Base-by-base conservation (phyloP, 2,329 filamentous ascomycete genomes). In the Ophiosphaerella narmari region DNA sequence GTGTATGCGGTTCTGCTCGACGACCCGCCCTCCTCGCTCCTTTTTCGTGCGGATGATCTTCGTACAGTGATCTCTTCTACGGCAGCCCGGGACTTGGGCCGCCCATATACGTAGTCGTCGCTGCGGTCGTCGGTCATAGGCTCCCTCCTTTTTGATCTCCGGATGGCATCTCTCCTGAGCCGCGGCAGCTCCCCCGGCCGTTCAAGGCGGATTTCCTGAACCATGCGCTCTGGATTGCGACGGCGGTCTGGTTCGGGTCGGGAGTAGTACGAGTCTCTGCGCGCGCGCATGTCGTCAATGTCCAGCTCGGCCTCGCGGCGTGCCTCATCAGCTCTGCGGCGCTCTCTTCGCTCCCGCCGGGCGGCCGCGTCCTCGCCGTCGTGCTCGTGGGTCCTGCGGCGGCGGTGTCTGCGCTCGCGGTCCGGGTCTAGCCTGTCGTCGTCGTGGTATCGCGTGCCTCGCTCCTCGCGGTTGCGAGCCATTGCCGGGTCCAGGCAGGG, bases 251-350 rank as follows among this genome's bases (percentile, higher is more conserved):
- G 43, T 26, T 66, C 63, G n/a, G 68, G 62, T 45, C 67, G 53
- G 43, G 60, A 57, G 55, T 68, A 75, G 55, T 77, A 77, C 5
- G 69, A 68, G 26, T 68, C 67, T 56, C 75, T 54, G 46, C 67
- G 66, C 29, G 64, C 65, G 44, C 75, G 59, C 41, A 77, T 52
- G 43, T 77, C 75, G 43, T 75, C 71, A 34, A 76, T 51, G 51
- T 76, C 74, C 21, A 73, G 57, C 54, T 73, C 67, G 31, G 67
- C 65, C 43, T 63, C 54, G 2, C 64, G 52, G 21, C 66, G 37
- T 0, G 60, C 61, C 29, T 70, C 67, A 6, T 70, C 66, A 32
- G 67, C 63, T 18, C 62, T 62, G n/a, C 67, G 65, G 37, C 66
- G 67, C 53, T 68, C 67, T 46, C 68, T 50, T 37, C 67, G 65